A percentile compares a stretch with the other conserved stretches of the same genome.
Evolutionary conservation across 805 yeast genomes (phyloP).

Genomic region (Lipomyces yamadae): DNA sequence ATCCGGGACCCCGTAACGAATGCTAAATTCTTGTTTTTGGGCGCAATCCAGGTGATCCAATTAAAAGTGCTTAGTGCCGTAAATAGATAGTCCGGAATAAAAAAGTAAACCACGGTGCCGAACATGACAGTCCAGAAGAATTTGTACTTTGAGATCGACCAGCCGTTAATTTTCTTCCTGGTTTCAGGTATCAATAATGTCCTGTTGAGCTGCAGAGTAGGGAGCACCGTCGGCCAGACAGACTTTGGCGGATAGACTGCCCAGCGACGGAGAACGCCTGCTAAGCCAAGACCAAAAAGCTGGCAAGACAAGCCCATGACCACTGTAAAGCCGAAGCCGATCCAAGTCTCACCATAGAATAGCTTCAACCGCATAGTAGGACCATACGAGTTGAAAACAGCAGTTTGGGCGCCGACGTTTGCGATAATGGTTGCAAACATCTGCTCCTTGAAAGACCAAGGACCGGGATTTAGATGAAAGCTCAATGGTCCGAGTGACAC

Average conservation of each 20-base stretch:
- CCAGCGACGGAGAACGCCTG: slow-evolving; percentile 64
- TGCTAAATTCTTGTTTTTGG: slow-evolving; percentile 59
- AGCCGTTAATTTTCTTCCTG: slow-evolving; percentile 55
- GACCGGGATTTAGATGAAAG: slow-evolving; percentile 61
- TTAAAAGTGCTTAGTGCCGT: slow-evolving; percentile 61
- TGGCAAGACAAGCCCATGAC: slow-evolving; percentile 60
- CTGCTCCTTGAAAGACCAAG: slow-evolving; percentile 67
- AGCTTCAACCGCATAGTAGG: slow-evolving; percentile 25
- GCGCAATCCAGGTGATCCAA: slow-evolving; percentile 46
- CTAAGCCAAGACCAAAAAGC: slow-evolving; percentile 68
- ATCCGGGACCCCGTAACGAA: slow-evolving; percentile 65
- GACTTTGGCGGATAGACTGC: slow-evolving; percentile 61
- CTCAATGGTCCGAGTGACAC: slow-evolving; percentile 46
- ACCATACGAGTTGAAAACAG: slow-evolving; percentile 7
- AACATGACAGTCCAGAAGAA: slow-evolving; percentile 53
- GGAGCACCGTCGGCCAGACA: slow-evolving; percentile 69
- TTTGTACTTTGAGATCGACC: slow-evolving; percentile 59
- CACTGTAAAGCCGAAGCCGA: slow-evolving; percentile 57
- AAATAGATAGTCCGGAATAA: slow-evolving; percentile 66
- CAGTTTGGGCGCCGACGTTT: slow-evolving; percentile 19
- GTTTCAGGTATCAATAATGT: slow-evolving; percentile 29
- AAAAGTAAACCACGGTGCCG: slow-evolving; percentile 55
- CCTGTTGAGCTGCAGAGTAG: slow-evolving; percentile 51
- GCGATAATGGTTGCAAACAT: slow-evolving; percentile 58
- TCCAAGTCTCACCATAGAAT: slow-evolving; percentile 47